phyloP scores from a whole-genome alignment of 108 stramenopile species.

The Nannochloropsis salina region DNA sequence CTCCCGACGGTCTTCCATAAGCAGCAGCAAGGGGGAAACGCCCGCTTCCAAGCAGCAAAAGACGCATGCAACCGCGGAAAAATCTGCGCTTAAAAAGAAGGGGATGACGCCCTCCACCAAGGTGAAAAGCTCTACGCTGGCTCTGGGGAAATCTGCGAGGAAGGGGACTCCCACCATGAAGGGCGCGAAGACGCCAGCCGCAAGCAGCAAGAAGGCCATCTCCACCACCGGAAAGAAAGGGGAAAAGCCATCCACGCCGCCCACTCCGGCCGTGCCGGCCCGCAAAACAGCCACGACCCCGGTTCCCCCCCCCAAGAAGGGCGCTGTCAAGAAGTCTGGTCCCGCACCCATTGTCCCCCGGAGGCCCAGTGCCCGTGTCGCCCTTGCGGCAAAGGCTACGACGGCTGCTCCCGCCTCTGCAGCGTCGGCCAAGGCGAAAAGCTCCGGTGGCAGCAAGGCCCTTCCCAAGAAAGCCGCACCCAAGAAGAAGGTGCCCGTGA shows the following conservation, averaged over 20 bases:
- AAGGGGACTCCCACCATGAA: no score
- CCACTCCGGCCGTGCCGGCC: no score
- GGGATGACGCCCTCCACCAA: no score
- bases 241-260: no score
- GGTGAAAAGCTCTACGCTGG: no score
- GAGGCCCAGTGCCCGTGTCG: not conserved
- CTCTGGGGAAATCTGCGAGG: no score
- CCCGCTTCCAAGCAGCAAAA: not conserved
- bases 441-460: not conserved
- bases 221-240: no score
- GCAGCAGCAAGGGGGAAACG: not conserved
- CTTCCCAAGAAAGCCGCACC: not conserved
- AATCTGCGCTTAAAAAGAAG: no score
- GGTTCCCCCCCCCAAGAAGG: not conserved
- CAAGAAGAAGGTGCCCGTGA: not conserved
- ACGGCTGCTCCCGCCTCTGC: not conserved
- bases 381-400: not conserved
- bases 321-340: conserved; percentile 1
- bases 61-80: not conserved
- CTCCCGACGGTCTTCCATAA: not conserved
- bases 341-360: not conserved
- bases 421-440: not conserved
- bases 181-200: no score
- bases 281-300: no score
- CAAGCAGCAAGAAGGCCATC: no score